A percentile compares a stretch with the other conserved stretches of the same genome.
Evolutionary conservation across 2,329 filamentous ascomycete genomes (phyloP).

Genomic region (Aspergillus caelatus): DNA sequence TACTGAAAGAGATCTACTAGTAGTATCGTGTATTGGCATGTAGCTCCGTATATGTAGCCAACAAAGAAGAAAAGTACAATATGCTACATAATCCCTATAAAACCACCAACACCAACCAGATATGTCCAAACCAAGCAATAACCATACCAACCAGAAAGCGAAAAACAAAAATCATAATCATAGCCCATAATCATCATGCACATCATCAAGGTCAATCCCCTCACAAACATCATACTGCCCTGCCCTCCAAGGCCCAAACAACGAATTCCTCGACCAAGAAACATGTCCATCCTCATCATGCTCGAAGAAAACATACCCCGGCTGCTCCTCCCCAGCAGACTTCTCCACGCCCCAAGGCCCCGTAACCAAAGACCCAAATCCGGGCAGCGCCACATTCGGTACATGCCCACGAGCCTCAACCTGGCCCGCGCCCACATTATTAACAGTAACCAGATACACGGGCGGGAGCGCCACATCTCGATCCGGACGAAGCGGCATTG

Average conservation of each 20-base stretch:
- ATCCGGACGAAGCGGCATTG: constrained; percentile 38
- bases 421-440: constrained; percentile 34
- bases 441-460: constrained; percentile 42
- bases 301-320: constrained; percentile 46
- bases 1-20: not conserved
- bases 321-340: constrained; percentile 18
- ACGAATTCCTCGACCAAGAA: constrained; percentile 35
- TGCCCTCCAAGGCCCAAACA: constrained; percentile 42
- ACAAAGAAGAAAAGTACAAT: not conserved
- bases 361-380: constrained; percentile 36
- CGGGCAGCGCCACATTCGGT: constrained; percentile 36
- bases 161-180: constrained; percentile 17
- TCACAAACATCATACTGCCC: constrained; percentile 40
- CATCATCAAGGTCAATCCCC: constrained; percentile 38
- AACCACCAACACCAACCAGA: not conserved
- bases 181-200: constrained; percentile 24
- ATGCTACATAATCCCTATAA: not conserved
- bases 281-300: constrained; percentile 36
- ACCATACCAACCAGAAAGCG: not conserved
- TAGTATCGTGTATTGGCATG: not conserved
- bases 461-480: constrained; percentile 35
- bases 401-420: constrained; percentile 43
- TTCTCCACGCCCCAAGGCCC: constrained; percentile 26
- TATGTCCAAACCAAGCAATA: not conserved
- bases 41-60: not conserved